Percentiles rank a stretch among this genome's conserved stretches.
phyloP scores from a whole-genome alignment of 2,329 filamentous ascomycete species.

The Cordyceps fumosorosea region DNA sequence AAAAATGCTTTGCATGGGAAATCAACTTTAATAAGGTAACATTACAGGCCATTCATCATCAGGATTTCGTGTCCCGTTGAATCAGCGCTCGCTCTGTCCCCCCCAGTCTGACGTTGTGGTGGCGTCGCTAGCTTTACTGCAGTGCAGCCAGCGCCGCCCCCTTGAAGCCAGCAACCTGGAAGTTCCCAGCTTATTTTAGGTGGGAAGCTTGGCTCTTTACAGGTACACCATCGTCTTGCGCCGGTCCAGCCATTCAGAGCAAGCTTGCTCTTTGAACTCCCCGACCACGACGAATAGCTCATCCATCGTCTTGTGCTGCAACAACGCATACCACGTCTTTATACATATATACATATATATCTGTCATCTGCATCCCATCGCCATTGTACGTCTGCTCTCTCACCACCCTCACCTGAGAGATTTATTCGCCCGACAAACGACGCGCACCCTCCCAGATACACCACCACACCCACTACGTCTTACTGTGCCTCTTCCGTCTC shows the following conservation, averaged over 20 bases:
- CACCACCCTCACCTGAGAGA: neutral
- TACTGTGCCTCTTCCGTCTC: neutral
- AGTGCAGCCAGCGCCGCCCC: neutral
- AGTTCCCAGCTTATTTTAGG: too few relatives aligned
- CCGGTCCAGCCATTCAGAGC: too few relatives aligned
- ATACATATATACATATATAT: neutral
- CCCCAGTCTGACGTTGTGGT: neutral
- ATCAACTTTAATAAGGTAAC: neutral
- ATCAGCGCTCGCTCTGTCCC: neutral
- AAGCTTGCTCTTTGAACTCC: neutral
- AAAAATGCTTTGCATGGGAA: neutral
- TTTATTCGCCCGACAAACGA: neutral
- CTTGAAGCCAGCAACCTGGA: neutral
- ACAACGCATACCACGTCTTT: neutral
- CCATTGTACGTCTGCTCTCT: neutral
- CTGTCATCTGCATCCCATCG: neutral
- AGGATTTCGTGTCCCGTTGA: neutral
- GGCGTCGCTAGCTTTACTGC: neutral
- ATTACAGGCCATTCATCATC: neutral
- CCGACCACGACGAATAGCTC: neutral
- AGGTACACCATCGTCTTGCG: too few relatives aligned
- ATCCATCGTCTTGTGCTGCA: neutral
- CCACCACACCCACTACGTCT: neutral
- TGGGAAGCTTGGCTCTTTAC: too few relatives aligned
- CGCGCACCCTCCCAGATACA: neutral